Conservation (phyloP, 1,139 yeast species). For the Candida frijolesensis region DNA sequence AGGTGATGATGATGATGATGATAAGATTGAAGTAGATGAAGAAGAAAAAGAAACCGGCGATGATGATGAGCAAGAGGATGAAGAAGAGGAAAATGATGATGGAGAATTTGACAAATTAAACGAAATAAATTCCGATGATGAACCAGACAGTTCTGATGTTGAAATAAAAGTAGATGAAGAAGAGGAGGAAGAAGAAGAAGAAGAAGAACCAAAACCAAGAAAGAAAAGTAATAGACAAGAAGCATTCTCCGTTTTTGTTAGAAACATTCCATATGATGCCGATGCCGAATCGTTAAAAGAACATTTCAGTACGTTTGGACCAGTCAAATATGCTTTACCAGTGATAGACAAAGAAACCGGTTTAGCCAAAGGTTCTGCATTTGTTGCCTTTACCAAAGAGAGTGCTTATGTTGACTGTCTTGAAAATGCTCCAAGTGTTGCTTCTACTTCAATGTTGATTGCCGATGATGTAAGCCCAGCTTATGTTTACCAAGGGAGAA, state of each 20-base stretch:
- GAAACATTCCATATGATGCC: conserved; percentile 95
- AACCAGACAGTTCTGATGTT: conserved; percentile 26
- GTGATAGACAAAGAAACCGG: conserved; percentile 87
- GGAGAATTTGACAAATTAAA: conserved; percentile 26
- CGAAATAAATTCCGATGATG: conserved; percentile 33
- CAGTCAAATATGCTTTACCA: conserved; percentile 89
- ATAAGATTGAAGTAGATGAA: conserved; percentile 21
- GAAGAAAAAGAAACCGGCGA: conserved; percentile 17
- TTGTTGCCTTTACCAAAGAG: conserved; percentile 76
- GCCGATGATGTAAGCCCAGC: conserved; percentile 90
- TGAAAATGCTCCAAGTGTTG: conserved; percentile 75
- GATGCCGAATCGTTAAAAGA: conserved; percentile 74
- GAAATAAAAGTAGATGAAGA: conserved; percentile 24
- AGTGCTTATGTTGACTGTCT: conserved; percentile 71
- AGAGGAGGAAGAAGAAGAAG: conserved; percentile 33
- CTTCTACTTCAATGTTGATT: conserved; percentile 75
- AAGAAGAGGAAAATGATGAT: conserved; percentile 31
- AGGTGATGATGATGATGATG: conserved; percentile 28
- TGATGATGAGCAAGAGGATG: conserved; percentile 23
- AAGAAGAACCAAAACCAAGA: conserved; percentile 32
- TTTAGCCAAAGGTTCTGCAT: conserved; percentile 91
- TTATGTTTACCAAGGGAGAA: conserved; percentile 91
- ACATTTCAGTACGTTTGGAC: conserved; percentile 79
- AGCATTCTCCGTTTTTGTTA: conserved; percentile 73
- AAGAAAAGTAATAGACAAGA: conserved; percentile 63